Percentiles rank a stretch among this genome's conserved stretches.
Evolutionary conservation across 164 flowering plant species (phyloP).

Genomic region (Nelumbo lutea): DNA sequence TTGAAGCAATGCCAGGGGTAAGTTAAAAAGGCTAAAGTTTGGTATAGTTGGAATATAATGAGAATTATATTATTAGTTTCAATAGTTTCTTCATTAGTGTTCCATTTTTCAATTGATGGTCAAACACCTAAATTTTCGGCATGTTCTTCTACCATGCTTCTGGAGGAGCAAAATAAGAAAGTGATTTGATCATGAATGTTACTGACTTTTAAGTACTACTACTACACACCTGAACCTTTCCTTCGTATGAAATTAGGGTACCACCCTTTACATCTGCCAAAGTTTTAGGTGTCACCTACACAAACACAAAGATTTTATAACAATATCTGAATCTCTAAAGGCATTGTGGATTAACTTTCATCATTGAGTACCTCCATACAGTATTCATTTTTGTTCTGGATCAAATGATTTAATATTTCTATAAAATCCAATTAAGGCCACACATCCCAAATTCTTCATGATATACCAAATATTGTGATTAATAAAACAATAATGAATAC

Average conservation of each 20-base stretch:
- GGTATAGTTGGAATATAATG: no score
- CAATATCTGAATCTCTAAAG: slow-evolving; percentile 1
- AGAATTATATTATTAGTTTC: no score
- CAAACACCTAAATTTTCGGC: no score
- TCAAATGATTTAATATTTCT: slow-evolving; percentile 89
- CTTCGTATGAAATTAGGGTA: slow-evolving; percentile 94
- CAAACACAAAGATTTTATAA: slow-evolving; percentile 12
- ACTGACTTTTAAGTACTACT: neutral
- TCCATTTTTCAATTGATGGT: no score
- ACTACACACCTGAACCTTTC: slow-evolving; percentile 87
- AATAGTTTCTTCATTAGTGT: no score
- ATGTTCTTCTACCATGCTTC: neutral
- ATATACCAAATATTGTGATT: neutral
- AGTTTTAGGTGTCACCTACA: slow-evolving; percentile 97
- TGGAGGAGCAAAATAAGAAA: neutral
- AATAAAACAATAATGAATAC: neutral
- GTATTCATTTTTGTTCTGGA: slow-evolving; percentile 84
- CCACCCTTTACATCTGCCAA: slow-evolving; percentile 99
- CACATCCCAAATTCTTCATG: neutral
- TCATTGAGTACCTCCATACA: slow-evolving; percentile 88
- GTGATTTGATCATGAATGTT: neutral
- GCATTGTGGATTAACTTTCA: neutral
- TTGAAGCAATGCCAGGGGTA: no score
- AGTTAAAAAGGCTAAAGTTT: no score
- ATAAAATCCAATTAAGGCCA: slow-evolving; percentile 42